Percentiles rank a stretch among this genome's conserved stretches.
Evolutionary conservation across 2,329 filamentous ascomycete genomes (phyloP).

Genomic region (Paecilomyces sp.): DNA sequence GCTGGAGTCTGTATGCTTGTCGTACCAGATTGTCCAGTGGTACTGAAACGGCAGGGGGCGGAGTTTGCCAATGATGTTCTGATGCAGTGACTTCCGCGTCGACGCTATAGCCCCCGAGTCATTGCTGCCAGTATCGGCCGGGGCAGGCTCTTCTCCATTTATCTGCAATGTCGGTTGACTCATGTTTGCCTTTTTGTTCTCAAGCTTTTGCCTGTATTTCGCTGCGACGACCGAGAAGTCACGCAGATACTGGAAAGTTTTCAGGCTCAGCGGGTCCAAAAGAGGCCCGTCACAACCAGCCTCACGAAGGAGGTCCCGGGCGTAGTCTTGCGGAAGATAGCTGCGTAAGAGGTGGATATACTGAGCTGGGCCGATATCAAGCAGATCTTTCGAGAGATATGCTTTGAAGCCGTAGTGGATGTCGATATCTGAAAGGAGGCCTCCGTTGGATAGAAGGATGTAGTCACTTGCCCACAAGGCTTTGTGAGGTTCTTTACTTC

Average conservation of each 20-base stretch:
- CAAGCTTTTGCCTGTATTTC: not conserved
- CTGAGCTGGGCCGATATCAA: not conserved
- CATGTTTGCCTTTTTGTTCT: not conserved
- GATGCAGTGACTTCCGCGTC: conserved; percentile 32
- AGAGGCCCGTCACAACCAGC: not conserved
- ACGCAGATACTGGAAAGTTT: not conserved
- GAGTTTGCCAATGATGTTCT: conserved; percentile 38
- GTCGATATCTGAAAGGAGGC: not conserved
- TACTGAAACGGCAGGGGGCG: conserved; percentile 41
- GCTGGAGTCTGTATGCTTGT: conserved; percentile 28
- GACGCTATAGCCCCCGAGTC: not conserved
- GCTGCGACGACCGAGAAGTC: not conserved
- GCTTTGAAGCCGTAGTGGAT: not conserved
- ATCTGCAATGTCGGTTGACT: not conserved
- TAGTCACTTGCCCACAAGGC: not conserved
- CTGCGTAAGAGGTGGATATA: not conserved
- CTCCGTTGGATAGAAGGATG: not conserved
- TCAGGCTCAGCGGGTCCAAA: not conserved
- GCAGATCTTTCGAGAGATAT: not conserved
- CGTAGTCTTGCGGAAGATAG: not conserved
- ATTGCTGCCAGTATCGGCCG: not conserved
- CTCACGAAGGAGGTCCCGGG: not conserved
- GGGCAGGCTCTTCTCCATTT: not conserved
- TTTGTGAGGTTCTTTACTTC: not conserved
- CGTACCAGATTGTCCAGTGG: conserved; percentile 43